Evolutionary conservation across 805 yeast species (phyloP), one percentile per base, ranked within the genome.

Genomic region (Millerozyma acaciae): DNA sequence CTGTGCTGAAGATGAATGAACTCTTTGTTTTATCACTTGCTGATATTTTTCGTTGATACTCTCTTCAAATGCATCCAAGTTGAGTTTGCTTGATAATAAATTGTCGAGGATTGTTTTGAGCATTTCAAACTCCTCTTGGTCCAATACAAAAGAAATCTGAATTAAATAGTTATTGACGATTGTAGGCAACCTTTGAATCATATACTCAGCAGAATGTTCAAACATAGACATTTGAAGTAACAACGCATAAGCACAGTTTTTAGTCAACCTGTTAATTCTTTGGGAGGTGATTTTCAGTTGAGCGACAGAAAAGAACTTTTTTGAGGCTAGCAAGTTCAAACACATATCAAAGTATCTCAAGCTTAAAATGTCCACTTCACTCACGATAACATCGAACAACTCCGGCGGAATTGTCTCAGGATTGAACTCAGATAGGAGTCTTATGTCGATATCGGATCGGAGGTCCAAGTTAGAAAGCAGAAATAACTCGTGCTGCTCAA

Each of bases 341-440:
- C 59, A 37, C 5, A 60, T 48, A 1, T 50, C 35, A 22, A 57
- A 56, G 38, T 52, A 57, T 30, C 38, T 46, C 12, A 44, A 25
- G 26, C 44, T 45, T 21, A 43, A 39, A 5, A 50, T 23, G 8
- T 52, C 33, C 5, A 40, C 15, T 17, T 44, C 38, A 8, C 34
- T 29, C 10, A 48, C 14, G 8, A 47, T 34, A 22, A 41, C 45
- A 3, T 20, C 34, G 30, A 30, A 33, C 10, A 45, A 24, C 19
- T 43, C 39, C 12, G 44, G 36, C 16, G 35, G 42, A 13, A 31
- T 35, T 8, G 39, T 18, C 12, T 34, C 27, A 5, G 56, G 52
- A 34, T 51, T 46, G 20, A 48, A 30, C 7, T 37, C 38, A 8
- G 43, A 35, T 16, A 60, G 28, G 4, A 60, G 41, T 28, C 40